Evolutionary conservation across 768 basidiomycete genomes (phyloP), one percentile per base, ranked within the genome.

Genomic region (Pleurotus citrinopileatus): DNA sequence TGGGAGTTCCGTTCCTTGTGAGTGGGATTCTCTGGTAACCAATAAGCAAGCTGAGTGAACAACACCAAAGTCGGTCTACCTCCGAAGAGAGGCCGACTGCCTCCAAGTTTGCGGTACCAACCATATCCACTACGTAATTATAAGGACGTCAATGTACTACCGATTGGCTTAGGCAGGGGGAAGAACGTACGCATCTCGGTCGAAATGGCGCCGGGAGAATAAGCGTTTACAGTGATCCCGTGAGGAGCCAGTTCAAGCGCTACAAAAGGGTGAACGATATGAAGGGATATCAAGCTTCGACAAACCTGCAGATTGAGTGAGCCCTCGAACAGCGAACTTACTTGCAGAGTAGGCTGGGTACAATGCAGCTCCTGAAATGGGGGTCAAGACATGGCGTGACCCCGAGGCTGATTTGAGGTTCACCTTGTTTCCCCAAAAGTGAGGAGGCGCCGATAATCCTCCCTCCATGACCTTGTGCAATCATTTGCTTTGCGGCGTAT

Each of bases 281-380:
- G 17, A 9, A n/a, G 8, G 12, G 34, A 17, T 51, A 28, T n/a
- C 7, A 10, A n/a, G 13, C n/a, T n/a, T n/a, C n/a, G 32, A 60
- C 65, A 27, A 36, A 71, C 70, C 70, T 15, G 64, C 63, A 12
- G 60, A 59, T 55, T 76, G 75, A 0, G 77, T 77, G 20, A 78
- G 58, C 13, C 72, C 74, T 22, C 74, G 64, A 0, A 79, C 46
- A 2, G 74, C 75, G 57, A 76, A 77, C 59, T 79, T 78, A 2
- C 70, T 70, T 0, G 67, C 60, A 42, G 59, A 61, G 53, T 78
- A 79, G 4, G 66, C 57, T 15, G 55, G 40, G n/a, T 60, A 28
- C 7, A 34, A 42, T 7, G 5, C 43, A 22, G 5, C 59, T 60
- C 60, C 10, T 12, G 2, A 12, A 10, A 9, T n/a, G 15, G 15